Conservation (phyloP, 2,329 filamentous ascomycete species). For the Verticillium tricorpus region DNA sequence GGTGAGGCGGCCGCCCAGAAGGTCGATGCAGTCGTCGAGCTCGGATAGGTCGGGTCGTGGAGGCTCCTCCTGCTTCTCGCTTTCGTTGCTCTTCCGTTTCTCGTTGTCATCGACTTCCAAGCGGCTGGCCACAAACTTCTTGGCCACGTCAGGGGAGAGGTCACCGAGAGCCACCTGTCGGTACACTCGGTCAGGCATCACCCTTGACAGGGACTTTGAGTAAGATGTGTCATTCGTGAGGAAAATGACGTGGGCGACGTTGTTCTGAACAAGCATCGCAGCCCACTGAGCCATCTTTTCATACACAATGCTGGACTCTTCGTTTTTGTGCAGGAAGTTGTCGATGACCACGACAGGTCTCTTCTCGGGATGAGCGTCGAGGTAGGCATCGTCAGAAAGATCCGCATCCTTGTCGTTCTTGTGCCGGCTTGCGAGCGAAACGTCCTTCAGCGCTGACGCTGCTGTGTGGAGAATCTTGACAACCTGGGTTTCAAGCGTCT, state of each 20-base stretch:
- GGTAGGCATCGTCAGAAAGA: constrained; percentile 77
- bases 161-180: constrained; percentile 82
- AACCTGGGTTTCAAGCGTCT: constrained; percentile 84
- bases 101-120: constrained; percentile 47
- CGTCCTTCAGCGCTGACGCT: constrained; percentile 69
- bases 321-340: constrained; percentile 81
- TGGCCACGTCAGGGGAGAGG: constrained; percentile 79
- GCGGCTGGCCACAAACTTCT: constrained; percentile 83
- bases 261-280: constrained; percentile 76
- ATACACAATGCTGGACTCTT: constrained; percentile 62
- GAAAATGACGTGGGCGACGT: constrained; percentile 92
- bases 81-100: constrained; percentile 17
- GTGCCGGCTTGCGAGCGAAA: constrained; percentile 65
- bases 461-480: constrained; percentile 87
- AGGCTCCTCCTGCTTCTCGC: constrained; percentile 10
- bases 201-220: constrained; percentile 80
- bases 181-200: constrained; percentile 87
- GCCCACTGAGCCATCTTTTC: constrained; percentile 88
- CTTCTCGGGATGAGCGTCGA: constrained; percentile 83
- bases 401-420: constrained; percentile 70
- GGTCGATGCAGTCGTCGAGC: constrained; percentile 75
- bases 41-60: constrained; percentile 52
- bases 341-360: constrained; percentile 84
- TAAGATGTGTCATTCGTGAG: constrained; percentile 86
- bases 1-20: constrained; percentile 85